Evolutionary conservation across 108 stramenopile species (phyloP).

Genomic region (Cyclotella baltica): DNA sequence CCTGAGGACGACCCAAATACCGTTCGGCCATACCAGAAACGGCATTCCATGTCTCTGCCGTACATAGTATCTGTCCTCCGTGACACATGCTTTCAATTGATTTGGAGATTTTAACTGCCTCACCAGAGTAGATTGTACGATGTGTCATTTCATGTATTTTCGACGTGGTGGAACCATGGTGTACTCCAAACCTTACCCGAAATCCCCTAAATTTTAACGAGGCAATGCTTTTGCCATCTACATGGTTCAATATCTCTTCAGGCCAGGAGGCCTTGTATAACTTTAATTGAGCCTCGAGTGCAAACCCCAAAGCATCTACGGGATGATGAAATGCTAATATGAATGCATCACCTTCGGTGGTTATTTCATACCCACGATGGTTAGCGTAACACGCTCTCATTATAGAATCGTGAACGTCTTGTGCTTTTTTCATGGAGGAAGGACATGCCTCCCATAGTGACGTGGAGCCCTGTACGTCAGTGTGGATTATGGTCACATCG

Average conservation of each 20-base stretch:
- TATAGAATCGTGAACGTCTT: conserved; percentile 53
- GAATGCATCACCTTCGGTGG: conserved; percentile 58
- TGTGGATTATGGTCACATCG: conserved; percentile 55
- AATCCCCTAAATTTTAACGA: conserved; percentile 51
- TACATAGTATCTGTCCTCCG: conserved; percentile 58
- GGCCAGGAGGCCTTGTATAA: conserved; percentile 54
- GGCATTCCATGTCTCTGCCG: conserved; percentile 47
- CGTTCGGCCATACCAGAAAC: conserved; percentile 52
- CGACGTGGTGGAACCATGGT: conserved; percentile 41
- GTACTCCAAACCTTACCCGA: conserved; percentile 56
- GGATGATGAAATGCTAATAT: conserved; percentile 61
- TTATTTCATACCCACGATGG: conserved; percentile 56
- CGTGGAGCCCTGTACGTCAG: conserved; percentile 61
- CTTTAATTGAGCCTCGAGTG: conserved; percentile 34
- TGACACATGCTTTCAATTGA: conserved; percentile 52
- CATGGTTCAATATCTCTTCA: conserved; percentile 41
- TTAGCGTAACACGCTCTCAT: conserved; percentile 47
- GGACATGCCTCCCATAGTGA: conserved; percentile 58
- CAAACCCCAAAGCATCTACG: conserved; percentile 53
- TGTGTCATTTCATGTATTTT: conserved; percentile 46
- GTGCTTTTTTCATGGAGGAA: conserved; percentile 52
- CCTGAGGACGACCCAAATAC: conserved; percentile 47
- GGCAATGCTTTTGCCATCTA: conserved; percentile 29
- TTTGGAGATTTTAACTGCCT: conserved; percentile 52
- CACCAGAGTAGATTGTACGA: conserved; percentile 44